A percentile compares a stretch with the other conserved stretches of the same genome.
Evolutionary conservation across 2,329 filamentous ascomycete species (phyloP).

Genomic region (Aspergillus brunneoviolaceus): DNA sequence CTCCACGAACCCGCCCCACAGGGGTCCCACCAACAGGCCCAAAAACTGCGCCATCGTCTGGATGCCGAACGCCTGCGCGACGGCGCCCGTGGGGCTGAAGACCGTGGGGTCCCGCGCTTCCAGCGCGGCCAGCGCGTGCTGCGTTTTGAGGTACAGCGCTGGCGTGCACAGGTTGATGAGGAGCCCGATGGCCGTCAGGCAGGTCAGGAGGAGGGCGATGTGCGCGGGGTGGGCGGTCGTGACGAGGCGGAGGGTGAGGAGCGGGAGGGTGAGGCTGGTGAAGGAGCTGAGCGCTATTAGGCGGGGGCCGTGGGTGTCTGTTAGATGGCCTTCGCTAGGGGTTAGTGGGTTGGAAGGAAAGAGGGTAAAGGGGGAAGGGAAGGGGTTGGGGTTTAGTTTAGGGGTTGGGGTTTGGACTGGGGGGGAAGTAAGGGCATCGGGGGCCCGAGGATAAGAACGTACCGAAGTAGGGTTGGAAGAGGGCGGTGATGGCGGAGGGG

Average conservation of each 20-base stretch:
- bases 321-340: constrained; percentile 45
- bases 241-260: constrained; percentile 67
- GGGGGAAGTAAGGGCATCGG: background rate
- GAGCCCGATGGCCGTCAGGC: constrained; percentile 62
- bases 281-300: constrained; percentile 60
- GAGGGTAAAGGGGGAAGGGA: too few relatives aligned
- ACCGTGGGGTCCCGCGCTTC: constrained; percentile 52
- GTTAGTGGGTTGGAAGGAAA: background rate
- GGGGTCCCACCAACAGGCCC: constrained; percentile 60
- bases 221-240: constrained; percentile 56
- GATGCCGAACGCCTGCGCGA: constrained; percentile 65
- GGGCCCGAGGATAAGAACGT: background rate
- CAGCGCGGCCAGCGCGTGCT: constrained; percentile 53
- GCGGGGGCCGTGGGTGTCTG: constrained; percentile 61
- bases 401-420: background rate
- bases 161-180: constrained; percentile 60
- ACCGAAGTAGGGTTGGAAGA: constrained; percentile 59
- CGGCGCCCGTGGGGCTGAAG: constrained; percentile 55
- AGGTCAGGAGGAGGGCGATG: constrained; percentile 63
- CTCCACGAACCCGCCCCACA: constrained; percentile 52
- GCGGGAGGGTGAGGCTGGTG: constrained; percentile 55
- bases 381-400: background rate
- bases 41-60: constrained; percentile 63
- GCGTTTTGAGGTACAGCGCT: constrained; percentile 71
- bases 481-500: constrained; percentile 59